Evolutionary conservation across 257 asterid species (phyloP), one percentile per base, ranked within the genome.

Genomic region (Solanum tarapatanum): DNA sequence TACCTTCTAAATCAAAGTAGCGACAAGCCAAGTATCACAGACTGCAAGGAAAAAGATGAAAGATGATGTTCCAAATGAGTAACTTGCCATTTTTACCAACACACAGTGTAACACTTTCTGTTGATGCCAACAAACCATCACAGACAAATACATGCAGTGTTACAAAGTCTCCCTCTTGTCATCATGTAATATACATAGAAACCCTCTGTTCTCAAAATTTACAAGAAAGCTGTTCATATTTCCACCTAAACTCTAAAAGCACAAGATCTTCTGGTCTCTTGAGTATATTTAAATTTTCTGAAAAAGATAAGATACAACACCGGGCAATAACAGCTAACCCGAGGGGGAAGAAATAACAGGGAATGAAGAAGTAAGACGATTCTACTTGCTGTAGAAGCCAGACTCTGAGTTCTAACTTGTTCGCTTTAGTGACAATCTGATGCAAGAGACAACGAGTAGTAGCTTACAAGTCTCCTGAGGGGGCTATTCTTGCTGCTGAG

Each of bases 401-500:
- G 51, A 66, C 73, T 43, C 83, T 19, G 87, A 28, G 70, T 69
- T 69, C 87, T 69, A 84, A 24, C 10, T 43, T 37, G 33, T 84
- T 41, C 5, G 39, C 21, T 70, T 85, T 70, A 64, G 87, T 70
- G 89, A 72, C 48, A 80, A 64, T 86, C 84, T n/a, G 21, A 83
- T 68, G 51, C 80, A 48, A 87, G 41, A 85, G 55, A 75, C 85
- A 24, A 82, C 13, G 39, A 26, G 19, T 21, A 37, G 64, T 10
- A 24, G 39, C 83, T 91, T 70, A 90, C 86, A 87, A 76, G 74
- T 87, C 91, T 69, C 90, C 90, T 11, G 92, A 89, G 87, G 91
- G 83, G 79, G 92, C 89, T 76, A 90, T 84, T 89, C 94, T 89
- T 8, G 95, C 84, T 3, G 93, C 79, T 24, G 96, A 90, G 0